Evolutionary conservation across 805 yeast genomes (phyloP).

Genomic region (Yarrowia divulgata): DNA sequence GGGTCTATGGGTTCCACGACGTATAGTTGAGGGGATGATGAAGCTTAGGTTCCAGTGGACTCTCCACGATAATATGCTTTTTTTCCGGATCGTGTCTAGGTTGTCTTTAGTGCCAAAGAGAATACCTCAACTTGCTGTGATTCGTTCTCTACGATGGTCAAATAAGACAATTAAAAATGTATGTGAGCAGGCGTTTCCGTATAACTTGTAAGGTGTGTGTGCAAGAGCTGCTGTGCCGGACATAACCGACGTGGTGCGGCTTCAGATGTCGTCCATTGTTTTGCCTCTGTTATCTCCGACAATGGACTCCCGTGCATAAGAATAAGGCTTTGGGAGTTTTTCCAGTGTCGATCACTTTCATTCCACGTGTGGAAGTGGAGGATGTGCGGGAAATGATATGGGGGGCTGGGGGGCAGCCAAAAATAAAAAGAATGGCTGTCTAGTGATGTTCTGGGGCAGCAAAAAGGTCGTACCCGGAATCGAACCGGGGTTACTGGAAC

Average conservation of each 20-base stretch:
- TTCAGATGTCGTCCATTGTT: background rate
- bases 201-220: too few species aligned
- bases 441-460: background rate
- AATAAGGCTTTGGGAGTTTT: constrained; percentile 17
- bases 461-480: constrained; percentile 39
- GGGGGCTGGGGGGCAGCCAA: background rate
- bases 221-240: background rate
- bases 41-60: background rate
- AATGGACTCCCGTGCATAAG: constrained; percentile 13
- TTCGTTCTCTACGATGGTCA: too few species aligned
- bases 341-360: background rate
- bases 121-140: too few species aligned
- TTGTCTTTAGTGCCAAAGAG: background rate
- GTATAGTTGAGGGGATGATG: constrained; percentile 11
- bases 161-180: background rate
- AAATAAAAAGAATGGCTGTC: background rate
- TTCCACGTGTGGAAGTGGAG: constrained; percentile 19
- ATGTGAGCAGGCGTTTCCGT: too few species aligned
- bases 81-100: constrained; percentile 5
- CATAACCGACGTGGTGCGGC: background rate
- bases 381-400: background rate
- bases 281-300: constrained; percentile 5
- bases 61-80: background rate
- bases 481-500: constrained; percentile 39
- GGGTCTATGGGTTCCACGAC: constrained; percentile 9